phyloP scores from a whole-genome alignment of 78 protist genomes.

The Bigelowiella natans region DNA sequence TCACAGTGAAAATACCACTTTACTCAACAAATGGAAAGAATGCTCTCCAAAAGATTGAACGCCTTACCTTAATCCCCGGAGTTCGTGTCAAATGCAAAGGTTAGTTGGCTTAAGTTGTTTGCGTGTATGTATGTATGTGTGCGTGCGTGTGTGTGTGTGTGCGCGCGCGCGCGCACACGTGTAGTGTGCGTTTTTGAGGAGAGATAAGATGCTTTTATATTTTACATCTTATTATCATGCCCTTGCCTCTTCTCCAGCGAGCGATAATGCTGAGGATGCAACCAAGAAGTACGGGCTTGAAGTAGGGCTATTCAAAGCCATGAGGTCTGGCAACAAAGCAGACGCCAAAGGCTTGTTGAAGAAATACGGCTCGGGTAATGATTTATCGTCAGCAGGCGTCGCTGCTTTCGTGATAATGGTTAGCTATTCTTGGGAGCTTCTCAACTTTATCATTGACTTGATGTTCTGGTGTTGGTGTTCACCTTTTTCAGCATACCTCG shows the following conservation, averaged over 20 bases:
- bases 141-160: not conserved
- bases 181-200: not conserved
- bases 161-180: not conserved
- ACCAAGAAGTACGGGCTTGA: not conserved
- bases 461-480: not conserved
- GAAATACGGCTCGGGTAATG: not conserved
- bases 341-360: not conserved
- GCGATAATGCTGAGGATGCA: not conserved
- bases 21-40: too few species aligned
- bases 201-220: not conserved
- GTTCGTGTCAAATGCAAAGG: too few species aligned
- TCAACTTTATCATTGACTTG: too few species aligned
- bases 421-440: too few species aligned
- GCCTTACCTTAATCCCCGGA: too few species aligned
- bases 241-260: too few species aligned
- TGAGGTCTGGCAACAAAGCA: not conserved
- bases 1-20: too few species aligned
- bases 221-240: not conserved
- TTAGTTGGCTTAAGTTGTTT: too few species aligned
- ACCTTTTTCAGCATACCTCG: slow-evolving; percentile 14
- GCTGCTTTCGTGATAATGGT: too few species aligned
- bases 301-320: not conserved
- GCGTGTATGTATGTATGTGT: not conserved
- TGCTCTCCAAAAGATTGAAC: too few species aligned
- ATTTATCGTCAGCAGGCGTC: too few species aligned